A percentile compares a stretch with the other conserved stretches of the same genome.
phyloP scores from a whole-genome alignment of 495 filamentous ascomycete species.

The Pyrenula aspistea region DNA sequence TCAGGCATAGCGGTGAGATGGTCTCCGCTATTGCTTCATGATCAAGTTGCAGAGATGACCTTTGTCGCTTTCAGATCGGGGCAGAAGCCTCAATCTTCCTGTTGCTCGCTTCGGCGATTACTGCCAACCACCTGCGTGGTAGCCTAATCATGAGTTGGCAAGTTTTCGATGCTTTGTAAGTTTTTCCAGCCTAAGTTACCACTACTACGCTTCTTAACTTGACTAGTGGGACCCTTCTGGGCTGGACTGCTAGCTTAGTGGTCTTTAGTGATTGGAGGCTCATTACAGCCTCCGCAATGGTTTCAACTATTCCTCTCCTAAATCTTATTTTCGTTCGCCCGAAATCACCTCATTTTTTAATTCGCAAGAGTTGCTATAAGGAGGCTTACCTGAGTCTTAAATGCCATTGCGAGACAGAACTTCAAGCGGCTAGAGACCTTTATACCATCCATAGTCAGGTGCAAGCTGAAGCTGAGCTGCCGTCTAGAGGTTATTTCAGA shows the following conservation, averaged over 20 bases:
- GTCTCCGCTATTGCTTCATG: too few species aligned
- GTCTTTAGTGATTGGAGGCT: conserved; percentile 50
- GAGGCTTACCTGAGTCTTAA: conserved; percentile 49
- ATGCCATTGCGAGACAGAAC: conserved; percentile 43
- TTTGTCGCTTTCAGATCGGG: conserved; percentile 19
- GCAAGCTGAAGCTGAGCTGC: conserved; percentile 16
- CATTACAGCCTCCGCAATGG: conserved; percentile 56
- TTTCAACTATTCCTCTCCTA: conserved; percentile 54
- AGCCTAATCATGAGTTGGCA: too few species aligned
- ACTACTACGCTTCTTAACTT: too few species aligned
- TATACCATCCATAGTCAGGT: conserved; percentile 59
- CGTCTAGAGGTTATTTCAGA: not conserved
- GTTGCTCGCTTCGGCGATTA: too few species aligned
- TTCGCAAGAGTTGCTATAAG: conserved; percentile 46
- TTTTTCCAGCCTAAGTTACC: too few species aligned
- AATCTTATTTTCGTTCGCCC: conserved; percentile 58
- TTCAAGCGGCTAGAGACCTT: conserved; percentile 61
- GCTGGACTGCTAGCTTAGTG: conserved; percentile 44
- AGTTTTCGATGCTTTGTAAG: too few species aligned
- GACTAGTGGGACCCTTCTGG: conserved; percentile 48
- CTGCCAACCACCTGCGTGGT: too few species aligned
- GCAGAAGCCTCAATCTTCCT: too few species aligned
- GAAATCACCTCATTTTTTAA: conserved; percentile 50
- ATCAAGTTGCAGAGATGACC: not conserved
- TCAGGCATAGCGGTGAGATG: too few species aligned